phyloP scores from a whole-genome alignment of 306 rosid genomes.

The Gastrolobium villosum region DNA sequence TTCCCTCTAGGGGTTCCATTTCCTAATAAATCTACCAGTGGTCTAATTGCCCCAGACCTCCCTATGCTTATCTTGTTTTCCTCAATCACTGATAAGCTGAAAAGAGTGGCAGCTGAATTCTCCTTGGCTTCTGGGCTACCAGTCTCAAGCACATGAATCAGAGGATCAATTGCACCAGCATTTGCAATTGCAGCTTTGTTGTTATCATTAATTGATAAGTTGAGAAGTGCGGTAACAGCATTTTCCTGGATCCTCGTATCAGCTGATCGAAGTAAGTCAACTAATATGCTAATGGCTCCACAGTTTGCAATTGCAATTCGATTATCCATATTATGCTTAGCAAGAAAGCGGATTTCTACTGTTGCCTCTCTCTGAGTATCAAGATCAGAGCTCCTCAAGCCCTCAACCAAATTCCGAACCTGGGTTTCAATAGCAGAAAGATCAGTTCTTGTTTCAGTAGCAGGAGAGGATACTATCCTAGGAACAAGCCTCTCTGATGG shows the following conservation, averaged over 20 bases:
- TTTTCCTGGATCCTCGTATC: slow-evolving; percentile 85
- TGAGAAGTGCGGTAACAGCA: slow-evolving; percentile 96
- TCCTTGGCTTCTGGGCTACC: slow-evolving; percentile 98
- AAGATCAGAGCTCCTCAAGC: slow-evolving; percentile 69
- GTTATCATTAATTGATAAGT: slow-evolving; percentile 89
- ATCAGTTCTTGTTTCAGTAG: slow-evolving; percentile 71
- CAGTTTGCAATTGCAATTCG: slow-evolving; percentile 89
- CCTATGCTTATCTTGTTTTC: slow-evolving; percentile 91
- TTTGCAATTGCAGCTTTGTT: slow-evolving; percentile 82
- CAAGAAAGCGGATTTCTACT: slow-evolving; percentile 79
- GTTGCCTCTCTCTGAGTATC: slow-evolving; percentile 86
- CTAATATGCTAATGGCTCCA: slow-evolving; percentile 84
- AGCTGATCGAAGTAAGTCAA: slow-evolving; percentile 70
- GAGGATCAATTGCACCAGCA: slow-evolving; percentile 89
- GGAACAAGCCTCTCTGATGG: slow-evolving; percentile 73
- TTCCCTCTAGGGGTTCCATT: slow-evolving; percentile 96
- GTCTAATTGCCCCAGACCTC: slow-evolving; percentile 90
- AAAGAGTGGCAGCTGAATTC: slow-evolving; percentile 98
- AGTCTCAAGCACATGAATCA: slow-evolving; percentile 83
- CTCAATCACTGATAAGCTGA: slow-evolving; percentile 93
- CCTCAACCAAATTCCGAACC: slow-evolving; percentile 80
- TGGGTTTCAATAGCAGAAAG: slow-evolving; percentile 79
- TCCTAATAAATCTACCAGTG: slow-evolving; percentile 91
- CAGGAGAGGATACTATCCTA: slow-evolving; percentile 65
- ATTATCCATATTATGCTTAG: slow-evolving; percentile 87